These are phyloP conservation scores for Darksidea phi DNA, from an alignment of 495 filamentous ascomycete species.

Conservation along the genomic window DNA sequence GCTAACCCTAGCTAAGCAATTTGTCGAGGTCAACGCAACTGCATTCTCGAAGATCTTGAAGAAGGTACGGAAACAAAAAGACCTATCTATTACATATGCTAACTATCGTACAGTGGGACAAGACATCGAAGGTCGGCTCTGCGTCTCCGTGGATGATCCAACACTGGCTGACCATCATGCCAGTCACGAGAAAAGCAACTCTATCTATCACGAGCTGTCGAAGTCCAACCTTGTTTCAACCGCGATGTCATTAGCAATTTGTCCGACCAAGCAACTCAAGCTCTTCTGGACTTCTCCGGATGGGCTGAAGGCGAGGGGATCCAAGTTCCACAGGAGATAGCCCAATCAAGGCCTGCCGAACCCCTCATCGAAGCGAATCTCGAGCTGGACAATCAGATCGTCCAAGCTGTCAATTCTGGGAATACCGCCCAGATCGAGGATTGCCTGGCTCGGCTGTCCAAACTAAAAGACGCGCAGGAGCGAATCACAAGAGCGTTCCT, in stretches of 20 bases:
- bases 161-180: slow-evolving; percentile 37
- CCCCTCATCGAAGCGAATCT: slow-evolving; percentile 59
- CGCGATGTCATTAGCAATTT: slow-evolving; percentile 92
- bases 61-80: slow-evolving; percentile 56
- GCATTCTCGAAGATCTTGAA: slow-evolving; percentile 98
- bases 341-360: slow-evolving; percentile 2
- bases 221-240: slow-evolving; percentile 98
- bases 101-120: slow-evolving; percentile 74
- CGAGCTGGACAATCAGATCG: slow-evolving; percentile 82
- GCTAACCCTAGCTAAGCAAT: slow-evolving; percentile 59
- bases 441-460: slow-evolving; percentile 58
- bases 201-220: slow-evolving; percentile 91
- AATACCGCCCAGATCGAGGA: slow-evolving; percentile 63
- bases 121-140: slow-evolving; percentile 80
- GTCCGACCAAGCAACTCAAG: slow-evolving; percentile 92
- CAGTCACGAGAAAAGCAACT: slow-evolving; percentile 95
- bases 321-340: slow-evolving; percentile 53
- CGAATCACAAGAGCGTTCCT: slow-evolving; percentile 86
- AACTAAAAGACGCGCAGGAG: slow-evolving; percentile 60
- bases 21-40: slow-evolving; percentile 95
- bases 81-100: neutral
- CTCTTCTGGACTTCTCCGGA: slow-evolving; percentile 84
- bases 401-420: slow-evolving; percentile 78
- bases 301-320: slow-evolving; percentile 97
- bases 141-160: slow-evolving; percentile 1